Base-by-base conservation (phyloP, 2,329 filamentous ascomycete genomes). In the Alternaria panax region DNA sequence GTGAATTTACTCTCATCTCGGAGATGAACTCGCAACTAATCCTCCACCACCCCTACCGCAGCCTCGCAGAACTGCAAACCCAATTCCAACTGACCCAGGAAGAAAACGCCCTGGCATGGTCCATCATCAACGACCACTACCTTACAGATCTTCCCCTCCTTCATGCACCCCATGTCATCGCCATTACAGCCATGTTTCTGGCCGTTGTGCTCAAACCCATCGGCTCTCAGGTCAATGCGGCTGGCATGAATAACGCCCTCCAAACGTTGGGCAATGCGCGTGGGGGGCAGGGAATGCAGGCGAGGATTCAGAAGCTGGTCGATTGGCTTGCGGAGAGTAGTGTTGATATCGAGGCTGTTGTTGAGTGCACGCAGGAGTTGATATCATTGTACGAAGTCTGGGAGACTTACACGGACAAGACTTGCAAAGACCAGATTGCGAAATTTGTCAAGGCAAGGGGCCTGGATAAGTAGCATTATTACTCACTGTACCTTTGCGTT, bases 1-100 rank as follows among this genome's bases (percentile, higher is more conserved):
- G 92, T 85, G 93, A 97, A 76, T 97, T 97, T 80, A 91, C 87
- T 59, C 84, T 97, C 57, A 97, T 97, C 70, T 93, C 91, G 25
- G 93, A 96, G 74, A 91, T 97, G 87, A 90, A 87, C 78, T 93
- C 92, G 5, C 92, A 96, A 69, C 86, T 97, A 67, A 96, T 97
- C 74, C 83, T 96, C 18, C 92, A 96, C 78, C 92, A 97, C 73
- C 93, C 93, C 0, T 97, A 97, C 79, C 91, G 92, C 54, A 92
- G 90, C 40, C 82, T 97, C 28, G 86, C 86, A 5, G 88, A 89
- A 42, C 82, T 96, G 42, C 88, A 92, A 65, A 81, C 83, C 52
- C 87, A 91, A 59, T 85, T 97, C 59, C 82, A 83, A 46, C 83
- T 97, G 42, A 87, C 86, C n/a, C 86, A 88, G 57, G 93, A 97